These are phyloP conservation scores for Tricholoma bakamatsutake DNA, from an alignment of 768 basidiomycete genomes.

Conservation along the genomic window DNA sequence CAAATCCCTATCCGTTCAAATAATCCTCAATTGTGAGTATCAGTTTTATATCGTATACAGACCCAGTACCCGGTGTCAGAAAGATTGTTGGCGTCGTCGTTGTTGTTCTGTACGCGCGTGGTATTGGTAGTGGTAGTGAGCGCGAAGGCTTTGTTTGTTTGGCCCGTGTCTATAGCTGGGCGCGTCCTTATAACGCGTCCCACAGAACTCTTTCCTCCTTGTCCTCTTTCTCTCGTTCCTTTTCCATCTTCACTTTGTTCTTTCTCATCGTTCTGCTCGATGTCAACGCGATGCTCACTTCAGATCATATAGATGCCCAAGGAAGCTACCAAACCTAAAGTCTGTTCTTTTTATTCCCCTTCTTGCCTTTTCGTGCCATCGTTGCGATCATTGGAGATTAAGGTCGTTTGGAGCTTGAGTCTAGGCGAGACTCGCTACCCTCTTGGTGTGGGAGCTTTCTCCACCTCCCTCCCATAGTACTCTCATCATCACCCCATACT, in stretches of 20 bases:
- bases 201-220: neutral
- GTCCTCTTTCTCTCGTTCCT: neutral
- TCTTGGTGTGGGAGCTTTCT: too few relatives aligned
- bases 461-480: neutral
- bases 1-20: neutral
- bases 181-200: neutral
- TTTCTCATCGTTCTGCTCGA: constrained; percentile 3
- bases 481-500: neutral
- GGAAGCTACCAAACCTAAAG: constrained; percentile 65
- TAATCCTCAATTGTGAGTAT: neutral
- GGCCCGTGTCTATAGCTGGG: constrained; percentile 3
- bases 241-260: neutral
- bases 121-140: neutral
- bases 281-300: neutral
- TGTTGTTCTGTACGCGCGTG: neutral
- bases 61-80: neutral
- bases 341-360: constrained; percentile 26
- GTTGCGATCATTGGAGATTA: constrained; percentile 9
- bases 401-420: neutral
- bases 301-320: constrained; percentile 63
- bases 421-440: too few relatives aligned
- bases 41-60: neutral
- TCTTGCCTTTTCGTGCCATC: constrained; percentile 6
- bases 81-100: neutral
- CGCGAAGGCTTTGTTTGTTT: constrained; percentile 8